Evolutionary conservation across 139 green algal species (phyloP).

Genomic region (Tetradesmus obliquus): DNA sequence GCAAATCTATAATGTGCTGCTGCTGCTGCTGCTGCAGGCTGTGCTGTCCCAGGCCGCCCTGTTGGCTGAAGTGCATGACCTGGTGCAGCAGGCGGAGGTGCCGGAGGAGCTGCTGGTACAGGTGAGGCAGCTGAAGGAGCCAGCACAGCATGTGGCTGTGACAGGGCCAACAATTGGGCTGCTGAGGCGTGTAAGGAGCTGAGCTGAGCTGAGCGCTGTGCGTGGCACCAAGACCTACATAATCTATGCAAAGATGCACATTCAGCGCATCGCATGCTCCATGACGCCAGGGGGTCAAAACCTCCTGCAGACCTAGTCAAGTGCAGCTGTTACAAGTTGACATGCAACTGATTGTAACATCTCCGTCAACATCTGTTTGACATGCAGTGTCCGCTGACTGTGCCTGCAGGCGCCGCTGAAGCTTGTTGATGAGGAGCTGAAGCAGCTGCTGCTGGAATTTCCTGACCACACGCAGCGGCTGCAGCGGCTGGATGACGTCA

Average conservation of each 20-base stretch:
- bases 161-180: too few relatives aligned
- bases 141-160: too few relatives aligned
- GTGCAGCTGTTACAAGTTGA: too few relatives aligned
- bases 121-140: background rate
- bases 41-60: slow-evolving; percentile 17
- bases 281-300: too few relatives aligned
- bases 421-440: background rate
- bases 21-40: slow-evolving; percentile 9
- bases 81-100: slow-evolving; percentile 13
- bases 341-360: too few relatives aligned
- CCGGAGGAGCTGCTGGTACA: slow-evolving; percentile 26
- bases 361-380: too few relatives aligned
- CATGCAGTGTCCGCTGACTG: background rate
- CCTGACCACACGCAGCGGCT: background rate
- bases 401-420: slow-evolving; percentile 11
- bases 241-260: too few relatives aligned
- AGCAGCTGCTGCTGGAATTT: slow-evolving; percentile 17
- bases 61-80: background rate
- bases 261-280: too few relatives aligned
- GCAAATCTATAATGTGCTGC: background rate
- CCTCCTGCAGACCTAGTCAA: too few relatives aligned
- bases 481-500: slow-evolving; percentile 24
- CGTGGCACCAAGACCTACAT: too few relatives aligned
- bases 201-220: too few relatives aligned
- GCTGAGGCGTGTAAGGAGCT: too few relatives aligned